A percentile compares a stretch with the other conserved stretches of the same genome.
These are phyloP conservation scores for Iris macrosiphon DNA, from an alignment of 106 monocot species.

Conservation along the genomic window DNA sequence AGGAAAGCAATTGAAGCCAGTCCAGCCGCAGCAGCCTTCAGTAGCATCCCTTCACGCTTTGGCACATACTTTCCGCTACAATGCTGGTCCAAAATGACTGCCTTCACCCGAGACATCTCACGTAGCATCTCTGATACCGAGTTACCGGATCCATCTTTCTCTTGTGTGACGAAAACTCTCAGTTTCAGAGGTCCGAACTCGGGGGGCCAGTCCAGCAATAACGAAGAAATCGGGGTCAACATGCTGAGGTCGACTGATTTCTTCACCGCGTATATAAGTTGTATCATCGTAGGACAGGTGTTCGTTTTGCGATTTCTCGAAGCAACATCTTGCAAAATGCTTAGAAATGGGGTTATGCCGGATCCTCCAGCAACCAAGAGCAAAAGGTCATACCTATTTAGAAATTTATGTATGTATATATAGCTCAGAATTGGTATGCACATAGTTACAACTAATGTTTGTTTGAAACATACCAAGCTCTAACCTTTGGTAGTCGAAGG, in stretches of 20 bases:
- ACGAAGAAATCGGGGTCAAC: constrained; percentile 36
- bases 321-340: constrained; percentile 58
- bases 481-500: constrained; percentile 38
- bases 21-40: constrained; percentile 32
- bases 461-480: not conserved
- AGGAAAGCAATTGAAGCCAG: constrained; percentile 39
- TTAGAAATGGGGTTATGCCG: constrained; percentile 74
- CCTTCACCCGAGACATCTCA: constrained; percentile 22
- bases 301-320: constrained; percentile 13
- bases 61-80: not conserved
- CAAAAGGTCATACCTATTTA: constrained; percentile 55
- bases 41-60: constrained; percentile 18
- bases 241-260: constrained; percentile 55
- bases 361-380: constrained; percentile 79
- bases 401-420: not conserved
- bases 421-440: no score
- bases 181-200: constrained; percentile 12
- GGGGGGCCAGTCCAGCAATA: constrained; percentile 14
- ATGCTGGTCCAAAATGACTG: constrained; percentile 5
- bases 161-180: constrained; percentile 54
- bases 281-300: constrained; percentile 18
- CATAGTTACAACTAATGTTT: no score
- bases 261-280: constrained; percentile 56
- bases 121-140: constrained; percentile 24
- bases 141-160: constrained; percentile 18